These are phyloP conservation scores for Pythium aquatile DNA, from an alignment of 352 stramenopile species.

Conservation along the genomic window DNA sequence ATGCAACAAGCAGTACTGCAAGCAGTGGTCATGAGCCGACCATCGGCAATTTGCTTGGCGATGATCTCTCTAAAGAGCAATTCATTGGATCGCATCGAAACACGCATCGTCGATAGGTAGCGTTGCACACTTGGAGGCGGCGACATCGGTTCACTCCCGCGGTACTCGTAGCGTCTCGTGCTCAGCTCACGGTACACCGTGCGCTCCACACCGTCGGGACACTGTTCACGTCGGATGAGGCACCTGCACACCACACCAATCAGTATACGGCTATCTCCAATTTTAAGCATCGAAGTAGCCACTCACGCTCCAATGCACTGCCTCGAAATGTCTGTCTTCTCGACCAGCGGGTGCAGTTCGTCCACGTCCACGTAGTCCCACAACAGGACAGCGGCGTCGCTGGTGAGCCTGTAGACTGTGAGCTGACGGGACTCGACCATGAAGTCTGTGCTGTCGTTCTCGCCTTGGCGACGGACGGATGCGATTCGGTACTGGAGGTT, in stretches of 20 bases:
- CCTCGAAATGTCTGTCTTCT: constrained; percentile 20
- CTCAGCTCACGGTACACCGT: constrained; percentile 13
- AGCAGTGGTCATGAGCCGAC: neutral
- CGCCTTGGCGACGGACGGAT: neutral
- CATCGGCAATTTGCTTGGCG: constrained; percentile 1
- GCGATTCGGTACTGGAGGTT: constrained; percentile 16
- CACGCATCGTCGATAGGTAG: constrained; percentile 3
- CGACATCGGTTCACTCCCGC: neutral
- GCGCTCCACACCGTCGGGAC: constrained; percentile 9
- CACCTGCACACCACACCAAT: neutral
- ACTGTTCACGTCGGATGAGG: constrained; percentile 10
- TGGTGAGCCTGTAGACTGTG: constrained; percentile 25
- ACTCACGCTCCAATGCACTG: constrained; percentile 19
- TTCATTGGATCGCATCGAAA: constrained; percentile 11
- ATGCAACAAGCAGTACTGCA: neutral
- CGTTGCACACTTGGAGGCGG: constrained; percentile 1
- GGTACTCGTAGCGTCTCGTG: constrained; percentile 13
- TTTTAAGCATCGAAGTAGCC: neutral
- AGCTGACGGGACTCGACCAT: constrained; percentile 28
- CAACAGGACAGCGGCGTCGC: constrained; percentile 23
- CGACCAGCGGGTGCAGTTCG: constrained; percentile 26
- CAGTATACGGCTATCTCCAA: neutral
- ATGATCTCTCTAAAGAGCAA: constrained; percentile 10
- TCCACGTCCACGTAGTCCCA: constrained; percentile 38
- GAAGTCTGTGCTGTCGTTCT: neutral